Evolutionary conservation across 2,329 filamentous ascomycete species (phyloP), one percentile per base, ranked within the genome.

Genomic region (Dothidotthia symphoricarpi): DNA sequence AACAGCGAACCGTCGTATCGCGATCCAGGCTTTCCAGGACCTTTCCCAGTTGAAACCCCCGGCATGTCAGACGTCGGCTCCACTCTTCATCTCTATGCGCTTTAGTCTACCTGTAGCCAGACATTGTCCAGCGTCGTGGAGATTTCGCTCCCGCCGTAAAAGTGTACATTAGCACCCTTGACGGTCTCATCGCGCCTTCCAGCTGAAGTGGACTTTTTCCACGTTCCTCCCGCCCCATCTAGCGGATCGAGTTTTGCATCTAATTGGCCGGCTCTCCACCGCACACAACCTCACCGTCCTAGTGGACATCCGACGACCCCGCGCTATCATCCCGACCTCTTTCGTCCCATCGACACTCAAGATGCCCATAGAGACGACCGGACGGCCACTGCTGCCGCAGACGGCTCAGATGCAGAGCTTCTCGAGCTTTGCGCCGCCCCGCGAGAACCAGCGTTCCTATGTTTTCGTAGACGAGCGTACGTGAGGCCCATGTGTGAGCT

Each of bases 391-490:
- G 50, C 68, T 85, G 63, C 82, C 82, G 24, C 83, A 86, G 63
- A 82, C 75, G 62, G 74, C 77, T 30, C 79, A 82, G 61, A 82
- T 89, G 80, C 82, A 83, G 65, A 81, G 78, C 57, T 91, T 88
- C 68, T 22, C 19, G 19, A 80, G 82, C 29, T 90, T 90, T 70
- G 81, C 82, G 66, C 82, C 85, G 53, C 79, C 79, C 46, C 77
- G 85, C 55, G 86, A 89, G 68, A 87, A 86, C 44, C 86, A 91
- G 63, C 91, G 83, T 65, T 31, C 33, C 68, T 97, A 96, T 86
- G 93, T 97, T 58, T 97, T 97, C 64, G 93, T 97, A 41, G 91
- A 97, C 69, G 91, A 97, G 69, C 93, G 19, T 22, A 22, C 19
- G 19, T 22, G 19, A 22, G 9, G 9, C 9, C n/a, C 19, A 22